Percentiles rank a stretch among this genome's conserved stretches.
These are phyloP conservation scores for Boletus sp. DNA, from an alignment of 768 basidiomycete species.

Conservation along the genomic window DNA sequence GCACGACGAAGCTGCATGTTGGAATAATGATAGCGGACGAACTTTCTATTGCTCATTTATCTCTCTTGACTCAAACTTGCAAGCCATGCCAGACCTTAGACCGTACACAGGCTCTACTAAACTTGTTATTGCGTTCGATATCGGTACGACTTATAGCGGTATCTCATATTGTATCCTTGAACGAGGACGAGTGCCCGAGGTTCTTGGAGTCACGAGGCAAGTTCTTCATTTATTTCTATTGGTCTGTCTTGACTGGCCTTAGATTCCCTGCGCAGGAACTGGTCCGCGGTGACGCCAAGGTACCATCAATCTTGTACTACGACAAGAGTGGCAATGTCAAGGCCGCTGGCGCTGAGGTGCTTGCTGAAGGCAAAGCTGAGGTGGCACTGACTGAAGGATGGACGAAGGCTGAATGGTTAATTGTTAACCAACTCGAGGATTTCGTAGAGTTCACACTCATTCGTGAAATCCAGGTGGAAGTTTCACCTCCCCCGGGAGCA, in stretches of 20 bases:
- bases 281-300: slow-evolving; percentile 41
- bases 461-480: slow-evolving; percentile 21
- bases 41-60: not conserved
- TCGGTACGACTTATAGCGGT: slow-evolving; percentile 44
- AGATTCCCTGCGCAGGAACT: slow-evolving; percentile 40
- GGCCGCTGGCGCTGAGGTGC: slow-evolving; percentile 42
- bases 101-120: slow-evolving; percentile 16
- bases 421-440: not conserved
- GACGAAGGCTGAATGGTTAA: slow-evolving; percentile 19
- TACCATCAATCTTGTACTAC: slow-evolving; percentile 44
- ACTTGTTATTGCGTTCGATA: too few species aligned
- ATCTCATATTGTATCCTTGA: slow-evolving; percentile 34
- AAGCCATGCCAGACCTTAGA: slow-evolving; percentile 5
- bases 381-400: slow-evolving; percentile 31
- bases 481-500: slow-evolving; percentile 19
- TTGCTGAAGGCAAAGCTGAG: slow-evolving; percentile 28
- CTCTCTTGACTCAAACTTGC: not conserved
- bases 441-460: not conserved
- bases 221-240: not conserved
- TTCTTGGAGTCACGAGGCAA: slow-evolving; percentile 11
- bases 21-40: too few species aligned
- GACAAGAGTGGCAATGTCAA: slow-evolving; percentile 33
- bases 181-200: slow-evolving; percentile 8
- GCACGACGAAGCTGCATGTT: too few species aligned
- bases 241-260: not conserved